Evolutionary conservation across 1,139 yeast species (phyloP).

Genomic region (Arxiozyma slooffiae): DNA sequence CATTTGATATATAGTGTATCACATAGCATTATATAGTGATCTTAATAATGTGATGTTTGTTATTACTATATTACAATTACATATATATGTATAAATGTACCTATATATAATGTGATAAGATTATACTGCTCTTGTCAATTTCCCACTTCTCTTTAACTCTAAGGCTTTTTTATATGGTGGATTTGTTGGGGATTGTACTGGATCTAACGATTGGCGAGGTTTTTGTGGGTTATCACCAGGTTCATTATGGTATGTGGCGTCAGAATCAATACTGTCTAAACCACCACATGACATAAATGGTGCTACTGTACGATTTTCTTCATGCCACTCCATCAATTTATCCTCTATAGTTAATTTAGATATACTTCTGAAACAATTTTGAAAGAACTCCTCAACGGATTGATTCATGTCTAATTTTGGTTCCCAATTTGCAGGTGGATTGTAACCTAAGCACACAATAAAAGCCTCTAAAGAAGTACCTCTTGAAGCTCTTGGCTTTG

Average conservation of each 20-base stretch:
- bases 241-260: constrained; percentile 67
- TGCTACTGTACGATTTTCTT: constrained; percentile 65
- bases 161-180: constrained; percentile 92
- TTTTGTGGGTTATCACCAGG: constrained; percentile 34
- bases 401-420: constrained; percentile 51
- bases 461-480: constrained; percentile 92
- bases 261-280: constrained; percentile 76
- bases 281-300: constrained; percentile 94
- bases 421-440: constrained; percentile 72
- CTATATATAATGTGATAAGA: background rate
- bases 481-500: constrained; percentile 89
- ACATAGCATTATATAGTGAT: no score
- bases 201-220: constrained; percentile 43
- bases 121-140: constrained; percentile 22
- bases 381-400: constrained; percentile 76
- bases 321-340: constrained; percentile 35
- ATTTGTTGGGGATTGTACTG: constrained; percentile 90
- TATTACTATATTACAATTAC: background rate
- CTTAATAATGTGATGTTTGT: background rate
- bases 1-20: no score
- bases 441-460: constrained; percentile 81
- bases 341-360: constrained; percentile 41
- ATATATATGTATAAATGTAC: background rate
- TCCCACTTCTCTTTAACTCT: constrained; percentile 72
- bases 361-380: constrained; percentile 40